Percentiles rank a stretch among this genome's conserved stretches.
These are phyloP conservation scores for Jacaranda copaia DNA, from an alignment of 257 asterid species.

Conservation along the genomic window DNA sequence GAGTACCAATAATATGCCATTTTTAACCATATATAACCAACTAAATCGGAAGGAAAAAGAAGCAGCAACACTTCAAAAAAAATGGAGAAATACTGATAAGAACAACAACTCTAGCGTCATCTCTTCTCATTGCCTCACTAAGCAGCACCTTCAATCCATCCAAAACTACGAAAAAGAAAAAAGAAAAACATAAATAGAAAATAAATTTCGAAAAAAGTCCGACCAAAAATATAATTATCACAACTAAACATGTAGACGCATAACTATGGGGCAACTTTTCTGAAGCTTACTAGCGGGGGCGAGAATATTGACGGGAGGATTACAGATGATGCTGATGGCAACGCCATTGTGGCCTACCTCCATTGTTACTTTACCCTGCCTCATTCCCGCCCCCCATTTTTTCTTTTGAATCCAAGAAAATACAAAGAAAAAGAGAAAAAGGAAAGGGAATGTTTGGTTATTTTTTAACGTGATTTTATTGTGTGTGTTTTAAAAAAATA, in stretches of 20 bases:
- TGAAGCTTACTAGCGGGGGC: conserved; percentile 53
- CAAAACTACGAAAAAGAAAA: conserved; percentile 43
- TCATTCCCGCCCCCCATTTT: conserved; percentile 27
- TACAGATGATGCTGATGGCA: conserved; percentile 58
- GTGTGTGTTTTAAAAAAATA: too few species aligned
- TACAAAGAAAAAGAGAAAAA: neutral
- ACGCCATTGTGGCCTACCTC: conserved; percentile 71
- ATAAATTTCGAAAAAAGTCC: neutral
- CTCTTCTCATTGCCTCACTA: conserved; percentile 55
- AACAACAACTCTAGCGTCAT: conserved; percentile 69
- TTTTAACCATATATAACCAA: neutral
- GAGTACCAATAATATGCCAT: neutral
- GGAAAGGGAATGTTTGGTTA: too few species aligned
- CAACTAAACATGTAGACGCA: neutral
- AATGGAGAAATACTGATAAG: conserved; percentile 48
- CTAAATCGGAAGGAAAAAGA: neutral
- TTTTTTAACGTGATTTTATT: too few species aligned
- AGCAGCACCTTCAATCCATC: conserved; percentile 54
- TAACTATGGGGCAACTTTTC: neutral
- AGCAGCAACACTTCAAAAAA: neutral
- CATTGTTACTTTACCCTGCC: conserved; percentile 49
- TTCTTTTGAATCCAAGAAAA: neutral
- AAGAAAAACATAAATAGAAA: neutral
- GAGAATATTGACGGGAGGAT: conserved; percentile 74
- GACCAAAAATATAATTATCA: neutral